phyloP scores from a whole-genome alignment of 768 basidiomycete genomes.

The Serendipita sp. region DNA sequence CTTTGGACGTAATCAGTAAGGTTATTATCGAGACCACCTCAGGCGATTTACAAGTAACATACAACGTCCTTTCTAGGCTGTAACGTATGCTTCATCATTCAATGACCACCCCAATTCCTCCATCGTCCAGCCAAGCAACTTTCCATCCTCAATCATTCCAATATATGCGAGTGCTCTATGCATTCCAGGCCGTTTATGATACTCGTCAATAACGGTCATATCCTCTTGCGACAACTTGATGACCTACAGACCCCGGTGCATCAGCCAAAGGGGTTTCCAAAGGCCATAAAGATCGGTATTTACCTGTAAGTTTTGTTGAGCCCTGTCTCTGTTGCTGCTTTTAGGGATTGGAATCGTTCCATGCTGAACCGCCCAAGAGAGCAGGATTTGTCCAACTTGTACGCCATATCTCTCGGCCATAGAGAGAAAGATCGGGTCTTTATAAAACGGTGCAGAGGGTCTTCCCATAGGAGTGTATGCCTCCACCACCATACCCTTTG shows the following conservation, averaged over 20 bases:
- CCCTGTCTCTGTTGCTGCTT: conserved; percentile 4
- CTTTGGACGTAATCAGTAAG: too few species aligned
- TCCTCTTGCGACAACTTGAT: conserved; percentile 11
- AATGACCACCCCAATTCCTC: conserved; percentile 18
- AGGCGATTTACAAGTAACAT: too few species aligned
- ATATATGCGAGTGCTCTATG: conserved; percentile 1
- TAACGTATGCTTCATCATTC: background rate
- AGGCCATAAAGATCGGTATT: background rate
- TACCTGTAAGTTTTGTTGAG: conserved; percentile 10
- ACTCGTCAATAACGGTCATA: conserved; percentile 5
- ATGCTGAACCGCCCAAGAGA: conserved; percentile 14
- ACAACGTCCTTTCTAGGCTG: too few species aligned
- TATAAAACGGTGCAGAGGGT: conserved; percentile 17
- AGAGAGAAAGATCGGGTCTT: conserved; percentile 18
- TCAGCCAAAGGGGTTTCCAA: background rate
- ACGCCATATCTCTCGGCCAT: conserved; percentile 28
- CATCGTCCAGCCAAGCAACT: conserved; percentile 15
- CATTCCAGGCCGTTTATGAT: conserved; percentile 13
- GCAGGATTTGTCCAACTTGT: conserved; percentile 19
- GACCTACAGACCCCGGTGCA: conserved; percentile 8
- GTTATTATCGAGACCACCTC: too few species aligned
- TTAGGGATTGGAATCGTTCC: conserved; percentile 15
- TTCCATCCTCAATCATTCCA: conserved; percentile 6
- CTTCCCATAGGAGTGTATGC: conserved; percentile 41
- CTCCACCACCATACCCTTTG: conserved; percentile 42